Evolutionary conservation across 257 asterid species (phyloP), one percentile per base, ranked within the genome.

Genomic region (Perilla frutescens): DNA sequence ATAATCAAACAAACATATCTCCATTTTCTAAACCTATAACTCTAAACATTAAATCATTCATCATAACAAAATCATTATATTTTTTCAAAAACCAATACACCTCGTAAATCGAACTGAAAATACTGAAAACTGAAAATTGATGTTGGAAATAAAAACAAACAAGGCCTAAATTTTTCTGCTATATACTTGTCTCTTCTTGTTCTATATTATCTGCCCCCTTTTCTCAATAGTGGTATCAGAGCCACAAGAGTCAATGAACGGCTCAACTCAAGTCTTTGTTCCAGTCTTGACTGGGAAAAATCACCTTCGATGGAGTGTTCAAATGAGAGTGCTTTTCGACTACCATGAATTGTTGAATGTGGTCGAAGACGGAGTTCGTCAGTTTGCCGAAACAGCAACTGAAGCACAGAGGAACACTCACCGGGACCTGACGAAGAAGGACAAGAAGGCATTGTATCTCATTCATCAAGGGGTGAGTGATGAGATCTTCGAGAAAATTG

Each of bases 401-500:
- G 63, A 57, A 57, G 41, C 63, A 8, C 63, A 26, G 6, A 29
- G 7, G n/a, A 57, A 8, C 29, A 40, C 63, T 57, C 63, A 57
- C 29, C 69, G 50, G 4, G 69, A 72, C n/a, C 3, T 7, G 68
- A 43, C 37, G 67, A 66, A 66, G 51, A 75, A 55, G 61, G 74
- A 75, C 50, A 75, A 56, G 74, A 75, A 66, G 51, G 79, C 74
- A 12, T 6, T 66, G 51, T 75, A 75, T 20, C 14, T 55, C 68
- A 75, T 75, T 36, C 79, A 66, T 57, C 74, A 75, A 57, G 68
- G 69, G 61, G 62, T 73, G 71, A 73, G 11, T 63, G 78, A 62
- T 63, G 78, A 73, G 14, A 51, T 61, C 14, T 61, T 47, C 45
- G 79, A 75, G n/a, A 57, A 57, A 51, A 75, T 75, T 43, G 62